These are phyloP conservation scores for Blastocystis sp. DNA, from an alignment of 352 stramenopile species.

Conservation along the genomic window DNA sequence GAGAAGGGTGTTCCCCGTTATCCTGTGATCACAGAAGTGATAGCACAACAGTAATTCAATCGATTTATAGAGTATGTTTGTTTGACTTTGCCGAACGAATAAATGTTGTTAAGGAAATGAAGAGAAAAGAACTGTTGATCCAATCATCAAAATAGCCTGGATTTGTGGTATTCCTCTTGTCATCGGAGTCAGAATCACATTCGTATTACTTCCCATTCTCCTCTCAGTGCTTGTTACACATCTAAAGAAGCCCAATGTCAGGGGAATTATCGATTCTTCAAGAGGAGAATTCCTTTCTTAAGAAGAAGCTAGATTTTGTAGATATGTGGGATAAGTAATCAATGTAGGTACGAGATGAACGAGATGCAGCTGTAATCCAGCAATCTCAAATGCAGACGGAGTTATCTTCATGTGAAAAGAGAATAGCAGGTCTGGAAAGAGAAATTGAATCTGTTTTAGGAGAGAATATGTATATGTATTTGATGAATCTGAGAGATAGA, in stretches of 20 bases:
- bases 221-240: neutral
- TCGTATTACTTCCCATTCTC: neutral
- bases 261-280: constrained; percentile 6
- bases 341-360: constrained; percentile 26
- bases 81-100: too few relatives aligned
- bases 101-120: too few relatives aligned
- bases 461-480: constrained; percentile 26
- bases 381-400: neutral
- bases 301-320: constrained; percentile 10
- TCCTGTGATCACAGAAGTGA: constrained; percentile 8
- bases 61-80: too few relatives aligned
- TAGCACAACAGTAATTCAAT: too few relatives aligned
- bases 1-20: neutral
- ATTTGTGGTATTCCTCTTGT: neutral
- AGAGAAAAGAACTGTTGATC: too few relatives aligned
- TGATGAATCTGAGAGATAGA: neutral
- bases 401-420: neutral
- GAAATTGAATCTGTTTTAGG: constrained; percentile 13
- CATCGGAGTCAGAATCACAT: neutral
- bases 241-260: neutral
- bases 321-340: neutral
- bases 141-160: too few relatives aligned
- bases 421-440: neutral
- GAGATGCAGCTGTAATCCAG: neutral
- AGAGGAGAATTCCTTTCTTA: constrained; percentile 38